Evolutionary conservation across 495 filamentous ascomycete genomes (phyloP), one percentile per base, ranked within the genome.

Genomic region (Talaromyces thailandensis): DNA sequence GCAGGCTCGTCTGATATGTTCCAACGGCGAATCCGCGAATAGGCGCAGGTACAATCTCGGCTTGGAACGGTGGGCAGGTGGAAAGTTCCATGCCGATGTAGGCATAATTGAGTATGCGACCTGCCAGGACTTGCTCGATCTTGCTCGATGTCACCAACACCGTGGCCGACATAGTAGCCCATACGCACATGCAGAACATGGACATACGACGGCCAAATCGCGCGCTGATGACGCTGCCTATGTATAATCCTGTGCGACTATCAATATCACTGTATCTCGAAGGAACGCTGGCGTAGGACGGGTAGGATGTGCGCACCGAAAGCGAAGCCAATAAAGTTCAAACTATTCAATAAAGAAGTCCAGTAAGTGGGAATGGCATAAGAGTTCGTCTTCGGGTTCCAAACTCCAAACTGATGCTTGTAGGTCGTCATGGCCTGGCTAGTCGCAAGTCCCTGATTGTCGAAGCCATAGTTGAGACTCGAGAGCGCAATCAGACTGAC

Each of bases 71-170:
- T 8, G 73, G 72, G 12, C 67, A 66, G 7, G 68, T 67, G 9
- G 73, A 65, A 23, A 76, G 60, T 29, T 76, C 70, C 71, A 76
- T 75, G 23, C 72, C 73, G n/a, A 76, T 66, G 56, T 75, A 76
- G 18, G 68, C 53, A 67, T 73, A 76, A 29, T 72, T 70, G 14
- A 76, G 48, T 31, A 72, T 70, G 24, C 73, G 66, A 8, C 65
- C 73, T 6, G 68, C 66, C 32, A 74, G 64, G 4, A 76, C 66
- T 43, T 76, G 74, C n/a, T 63, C 65, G 12, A 59, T 65, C 5
- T 60, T 67, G 5, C 56, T 37, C 4, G 74, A 70, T 6, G 73
- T 75, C 23, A 75, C 57, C 3, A 73, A 58, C 5, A 76, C 63
- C 3, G 71, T 68, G 8, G 73, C 68, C 58, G 66, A 64, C n/a